Conservation (phyloP, 345 rosid species). For the Gossypium australe region DNA sequence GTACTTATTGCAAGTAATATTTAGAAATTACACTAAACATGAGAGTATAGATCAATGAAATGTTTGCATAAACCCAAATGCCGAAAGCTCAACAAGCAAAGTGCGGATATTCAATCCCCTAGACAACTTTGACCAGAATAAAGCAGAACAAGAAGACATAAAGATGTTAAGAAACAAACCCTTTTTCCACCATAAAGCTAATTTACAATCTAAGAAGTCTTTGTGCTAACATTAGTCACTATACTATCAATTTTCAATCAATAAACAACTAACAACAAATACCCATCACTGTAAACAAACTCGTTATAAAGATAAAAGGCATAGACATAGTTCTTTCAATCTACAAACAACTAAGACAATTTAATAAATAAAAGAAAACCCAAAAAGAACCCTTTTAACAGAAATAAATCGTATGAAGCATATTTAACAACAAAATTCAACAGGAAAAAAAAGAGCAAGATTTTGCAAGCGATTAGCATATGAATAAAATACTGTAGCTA, state of each 20-base stretch:
- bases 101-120: neutral
- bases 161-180: neutral
- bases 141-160: neutral
- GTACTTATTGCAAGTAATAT: neutral
- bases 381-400: neutral
- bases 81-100: neutral
- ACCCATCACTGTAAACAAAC: neutral
- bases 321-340: neutral
- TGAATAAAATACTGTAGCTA: slow-evolving; percentile 3
- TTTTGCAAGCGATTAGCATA: neutral
- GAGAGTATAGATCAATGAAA: neutral
- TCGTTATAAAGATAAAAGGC: neutral
- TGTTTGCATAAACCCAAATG: neutral
- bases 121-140: neutral
- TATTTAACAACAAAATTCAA: neutral
- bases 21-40: neutral
- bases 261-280: neutral
- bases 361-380: neutral
- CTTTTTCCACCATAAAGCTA: neutral
- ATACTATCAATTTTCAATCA: neutral
- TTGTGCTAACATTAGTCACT: neutral
- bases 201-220: neutral
- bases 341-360: too few species aligned
- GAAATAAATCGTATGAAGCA: neutral
- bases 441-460: neutral